Percentiles rank a stretch among this genome's conserved stretches.
Evolutionary conservation across 345 rosid genomes (phyloP).

Genomic region (Acer saccharum): DNA sequence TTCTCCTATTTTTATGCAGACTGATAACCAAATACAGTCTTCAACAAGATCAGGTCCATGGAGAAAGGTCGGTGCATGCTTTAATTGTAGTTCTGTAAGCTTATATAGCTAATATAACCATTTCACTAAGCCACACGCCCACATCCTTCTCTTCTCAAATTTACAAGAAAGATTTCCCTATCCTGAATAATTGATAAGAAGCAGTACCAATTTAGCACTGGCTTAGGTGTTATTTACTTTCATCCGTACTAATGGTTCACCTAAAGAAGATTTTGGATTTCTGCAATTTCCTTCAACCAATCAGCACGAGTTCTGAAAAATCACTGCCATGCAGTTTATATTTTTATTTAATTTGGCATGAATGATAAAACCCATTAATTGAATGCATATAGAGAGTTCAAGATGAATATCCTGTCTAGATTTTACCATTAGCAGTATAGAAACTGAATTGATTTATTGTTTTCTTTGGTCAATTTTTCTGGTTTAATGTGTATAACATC

Average conservation of each 20-base stretch:
- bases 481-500: background rate
- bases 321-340: background rate
- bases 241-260: background rate
- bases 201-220: background rate
- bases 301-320: background rate
- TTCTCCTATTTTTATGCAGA: constrained; percentile 39
- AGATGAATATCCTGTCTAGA: background rate
- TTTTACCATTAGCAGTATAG: background rate
- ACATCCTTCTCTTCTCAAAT: background rate
- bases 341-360: background rate
- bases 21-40: constrained; percentile 58
- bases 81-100: background rate
- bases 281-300: background rate
- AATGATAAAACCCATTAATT: background rate
- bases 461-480: background rate
- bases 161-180: background rate
- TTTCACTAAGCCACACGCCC: background rate
- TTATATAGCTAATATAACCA: background rate
- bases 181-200: constrained; percentile 4
- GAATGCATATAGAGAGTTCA: background rate
- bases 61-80: constrained; percentile 64
- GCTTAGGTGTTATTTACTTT: background rate
- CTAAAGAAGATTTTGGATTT: background rate
- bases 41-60: constrained; percentile 76
- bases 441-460: background rate